Conservation (phyloP, 164 flowering plant species). For the Magnolia officinalis region DNA sequence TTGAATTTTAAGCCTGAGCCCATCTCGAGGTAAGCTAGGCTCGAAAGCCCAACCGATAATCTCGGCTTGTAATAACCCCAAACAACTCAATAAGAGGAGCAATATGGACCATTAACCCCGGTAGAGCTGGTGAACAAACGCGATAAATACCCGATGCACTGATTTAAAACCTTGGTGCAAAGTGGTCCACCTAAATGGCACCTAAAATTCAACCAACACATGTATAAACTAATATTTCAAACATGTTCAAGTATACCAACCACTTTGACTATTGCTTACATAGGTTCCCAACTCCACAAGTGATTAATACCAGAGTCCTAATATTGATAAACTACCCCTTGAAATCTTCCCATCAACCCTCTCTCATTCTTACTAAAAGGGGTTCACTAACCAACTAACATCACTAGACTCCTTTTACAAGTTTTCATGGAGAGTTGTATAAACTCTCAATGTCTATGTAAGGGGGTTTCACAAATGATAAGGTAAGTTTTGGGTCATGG, state of each 20-base stretch:
- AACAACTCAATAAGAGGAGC: too few species aligned
- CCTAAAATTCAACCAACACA: not conserved
- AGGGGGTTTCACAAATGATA: not conserved
- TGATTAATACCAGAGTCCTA: conserved; percentile 1
- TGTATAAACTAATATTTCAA: not conserved
- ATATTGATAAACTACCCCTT: conserved; percentile 43
- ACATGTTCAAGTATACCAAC: not conserved
- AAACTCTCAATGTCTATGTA: conserved; percentile 9
- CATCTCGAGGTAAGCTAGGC: too few species aligned
- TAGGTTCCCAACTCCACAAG: conserved; percentile 22
- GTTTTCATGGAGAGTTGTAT: conserved; percentile 6
- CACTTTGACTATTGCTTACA: not conserved
- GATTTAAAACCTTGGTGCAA: not conserved
- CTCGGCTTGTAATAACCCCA: too few species aligned
- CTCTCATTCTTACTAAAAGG: not conserved
- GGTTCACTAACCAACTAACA: conserved; percentile 39
- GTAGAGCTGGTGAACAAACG: not conserved
- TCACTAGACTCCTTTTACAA: too few species aligned
- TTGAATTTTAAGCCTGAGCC: too few species aligned
- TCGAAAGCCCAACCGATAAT: too few species aligned
- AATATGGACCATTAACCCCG: too few species aligned
- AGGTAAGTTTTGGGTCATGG: conserved; percentile 12
- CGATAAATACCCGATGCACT: not conserved
- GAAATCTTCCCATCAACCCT: conserved; percentile 12
- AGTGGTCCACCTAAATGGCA: not conserved